Evolutionary conservation across 164 flowering plant genomes (phyloP).

Genomic region (Buxus sempervirens): DNA sequence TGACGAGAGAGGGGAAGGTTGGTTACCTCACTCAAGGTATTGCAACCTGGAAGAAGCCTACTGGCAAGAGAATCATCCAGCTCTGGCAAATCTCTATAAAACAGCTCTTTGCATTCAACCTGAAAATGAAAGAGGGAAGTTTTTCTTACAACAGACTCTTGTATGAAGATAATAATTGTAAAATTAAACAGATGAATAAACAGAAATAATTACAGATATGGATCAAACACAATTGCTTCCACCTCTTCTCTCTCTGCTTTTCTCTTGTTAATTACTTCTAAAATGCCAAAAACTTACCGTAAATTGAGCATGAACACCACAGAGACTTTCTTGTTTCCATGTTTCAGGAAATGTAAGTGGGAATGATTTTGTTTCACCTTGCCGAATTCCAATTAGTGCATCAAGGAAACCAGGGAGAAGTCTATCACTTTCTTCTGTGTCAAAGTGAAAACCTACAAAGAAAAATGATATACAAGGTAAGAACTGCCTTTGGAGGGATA

Average conservation of each 20-base stretch:
- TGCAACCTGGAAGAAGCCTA: conserved; percentile 76
- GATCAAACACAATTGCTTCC: neutral
- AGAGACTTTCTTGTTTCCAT: conserved; percentile 86
- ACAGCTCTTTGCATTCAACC: conserved; percentile 91
- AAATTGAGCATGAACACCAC: conserved; percentile 74
- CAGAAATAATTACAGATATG: no score
- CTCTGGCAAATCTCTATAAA: conserved; percentile 76
- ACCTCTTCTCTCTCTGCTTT: neutral
- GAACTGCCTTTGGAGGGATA: conserved; percentile 2
- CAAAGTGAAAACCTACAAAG: conserved; percentile 73
- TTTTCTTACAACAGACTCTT: neutral
- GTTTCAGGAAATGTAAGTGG: conserved; percentile 77
- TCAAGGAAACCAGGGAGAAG: conserved; percentile 84
- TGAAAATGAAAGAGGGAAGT: conserved; percentile 16
- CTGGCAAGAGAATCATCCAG: conserved; percentile 82
- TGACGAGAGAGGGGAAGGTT: no score
- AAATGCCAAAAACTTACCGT: conserved; percentile 51
- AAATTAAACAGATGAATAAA: neutral
- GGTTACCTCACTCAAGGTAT: conserved; percentile 60
- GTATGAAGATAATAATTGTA: neutral
- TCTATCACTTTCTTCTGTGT: conserved; percentile 83
- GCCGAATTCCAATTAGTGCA: conserved; percentile 64
- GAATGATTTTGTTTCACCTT: conserved; percentile 84
- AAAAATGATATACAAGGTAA: neutral
- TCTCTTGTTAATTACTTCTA: neutral